These are phyloP conservation scores for Fraxinus paxiana DNA, from an alignment of 305 asterid genomes.

Conservation along the genomic window DNA sequence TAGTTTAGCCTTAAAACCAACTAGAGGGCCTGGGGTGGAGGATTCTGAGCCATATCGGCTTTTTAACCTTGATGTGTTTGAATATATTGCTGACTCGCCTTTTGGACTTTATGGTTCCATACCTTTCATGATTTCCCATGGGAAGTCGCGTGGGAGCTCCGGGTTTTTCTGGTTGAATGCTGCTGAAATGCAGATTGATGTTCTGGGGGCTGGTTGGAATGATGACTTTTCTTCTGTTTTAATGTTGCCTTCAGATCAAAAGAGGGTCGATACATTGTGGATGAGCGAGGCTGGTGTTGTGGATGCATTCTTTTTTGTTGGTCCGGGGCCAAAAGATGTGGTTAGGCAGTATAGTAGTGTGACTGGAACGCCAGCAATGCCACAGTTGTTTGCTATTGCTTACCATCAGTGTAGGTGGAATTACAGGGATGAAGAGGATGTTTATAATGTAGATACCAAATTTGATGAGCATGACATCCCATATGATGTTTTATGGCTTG, in stretches of 20 bases:
- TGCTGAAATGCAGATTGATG: constrained; percentile 99
- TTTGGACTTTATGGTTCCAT: constrained; percentile 91
- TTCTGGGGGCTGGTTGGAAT: constrained; percentile 73
- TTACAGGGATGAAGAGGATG: constrained; percentile 88
- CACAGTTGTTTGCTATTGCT: constrained; percentile 80
- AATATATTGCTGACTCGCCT: constrained; percentile 77
- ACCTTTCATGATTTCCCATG: constrained; percentile 90
- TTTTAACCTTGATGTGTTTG: constrained; percentile 93
- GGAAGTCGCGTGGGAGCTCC: constrained; percentile 69
- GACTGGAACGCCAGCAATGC: constrained; percentile 84
- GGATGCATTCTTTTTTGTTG: constrained; percentile 86
- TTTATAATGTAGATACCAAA: constrained; percentile 69
- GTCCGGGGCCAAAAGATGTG: constrained; percentile 89
- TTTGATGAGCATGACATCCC: constrained; percentile 94
- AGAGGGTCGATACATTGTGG: constrained; percentile 85
- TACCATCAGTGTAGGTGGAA: constrained; percentile 99
- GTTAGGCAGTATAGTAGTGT: constrained; percentile 78
- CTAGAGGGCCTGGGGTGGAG: constrained; percentile 81
- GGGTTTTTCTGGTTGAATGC: constrained; percentile 98
- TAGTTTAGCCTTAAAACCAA: constrained; percentile 78
- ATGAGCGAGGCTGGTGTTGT: constrained; percentile 97
- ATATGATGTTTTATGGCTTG: constrained; percentile 95
- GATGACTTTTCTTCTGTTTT: constrained; percentile 49
- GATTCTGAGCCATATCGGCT: constrained; percentile 89
- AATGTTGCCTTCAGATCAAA: constrained; percentile 67